Conservation (phyloP, 2,329 filamentous ascomycete species). For the Lachnellula subtilissima region DNA sequence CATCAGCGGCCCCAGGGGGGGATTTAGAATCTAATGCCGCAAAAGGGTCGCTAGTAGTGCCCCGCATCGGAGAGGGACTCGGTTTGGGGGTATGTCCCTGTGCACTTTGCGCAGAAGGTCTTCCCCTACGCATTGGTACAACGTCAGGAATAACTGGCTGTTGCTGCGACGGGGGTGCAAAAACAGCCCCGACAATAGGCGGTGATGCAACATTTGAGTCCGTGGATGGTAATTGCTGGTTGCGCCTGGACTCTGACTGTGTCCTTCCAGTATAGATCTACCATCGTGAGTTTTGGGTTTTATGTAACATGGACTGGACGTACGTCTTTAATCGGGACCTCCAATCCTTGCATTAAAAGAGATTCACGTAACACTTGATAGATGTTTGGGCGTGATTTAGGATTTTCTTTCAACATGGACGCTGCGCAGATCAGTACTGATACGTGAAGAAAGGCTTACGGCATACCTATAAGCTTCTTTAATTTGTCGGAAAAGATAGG, state of each 20-base stretch:
- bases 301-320: slow-evolving; percentile 32
- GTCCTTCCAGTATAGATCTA: slow-evolving; percentile 68
- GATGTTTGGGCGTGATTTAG: slow-evolving; percentile 74
- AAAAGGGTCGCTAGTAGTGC: slow-evolving; percentile 76
- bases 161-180: slow-evolving; percentile 67
- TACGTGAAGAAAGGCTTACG: neutral
- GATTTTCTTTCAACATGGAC: slow-evolving; percentile 85
- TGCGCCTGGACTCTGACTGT: slow-evolving; percentile 56
- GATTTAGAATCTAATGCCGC: slow-evolving; percentile 74
- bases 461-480: slow-evolving; percentile 82
- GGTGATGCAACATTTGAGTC: slow-evolving; percentile 45
- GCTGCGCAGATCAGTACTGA: slow-evolving; percentile 43
- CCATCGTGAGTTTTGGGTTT: slow-evolving; percentile 6
- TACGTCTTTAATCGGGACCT: slow-evolving; percentile 86
- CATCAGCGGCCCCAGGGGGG: slow-evolving; percentile 57
- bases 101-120: slow-evolving; percentile 52
- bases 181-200: slow-evolving; percentile 72
- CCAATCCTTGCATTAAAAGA: slow-evolving; percentile 81
- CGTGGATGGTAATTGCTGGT: slow-evolving; percentile 54
- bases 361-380: slow-evolving; percentile 87
- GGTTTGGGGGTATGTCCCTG: slow-evolving; percentile 46
- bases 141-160: slow-evolving; percentile 79
- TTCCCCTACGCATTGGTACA: slow-evolving; percentile 85
- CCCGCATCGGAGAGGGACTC: slow-evolving; percentile 64
- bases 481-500: slow-evolving; percentile 85